Conservation (phyloP, 2,329 filamentous ascomycete species). For the Incumbomyces delicatus region DNA sequence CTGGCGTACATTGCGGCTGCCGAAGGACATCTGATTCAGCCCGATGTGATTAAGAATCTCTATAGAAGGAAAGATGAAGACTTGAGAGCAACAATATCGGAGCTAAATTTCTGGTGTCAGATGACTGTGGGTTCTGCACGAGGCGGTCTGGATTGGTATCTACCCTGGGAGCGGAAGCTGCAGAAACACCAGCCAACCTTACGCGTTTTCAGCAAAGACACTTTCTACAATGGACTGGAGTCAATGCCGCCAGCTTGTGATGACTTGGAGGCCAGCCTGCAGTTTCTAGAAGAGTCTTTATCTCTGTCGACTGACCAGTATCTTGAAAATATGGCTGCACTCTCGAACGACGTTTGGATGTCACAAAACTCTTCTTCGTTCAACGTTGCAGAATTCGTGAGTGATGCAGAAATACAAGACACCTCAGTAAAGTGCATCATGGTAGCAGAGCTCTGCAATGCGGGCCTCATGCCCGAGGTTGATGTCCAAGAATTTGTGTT, state of each 20-base stretch:
- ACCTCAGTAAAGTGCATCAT: constrained; percentile 2
- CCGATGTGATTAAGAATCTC: constrained; percentile 57
- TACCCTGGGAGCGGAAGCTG: constrained; percentile 60
- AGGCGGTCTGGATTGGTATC: constrained; percentile 84
- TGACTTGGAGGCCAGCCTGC: constrained; percentile 11
- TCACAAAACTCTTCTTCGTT: neutral
- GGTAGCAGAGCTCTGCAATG: neutral
- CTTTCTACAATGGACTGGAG: constrained; percentile 71
- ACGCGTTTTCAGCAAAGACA: constrained; percentile 70
- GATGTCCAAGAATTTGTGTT: neutral
- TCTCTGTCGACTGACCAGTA: constrained; percentile 2
- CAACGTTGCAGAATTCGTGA: constrained; percentile 7
- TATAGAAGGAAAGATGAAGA: constrained; percentile 62
- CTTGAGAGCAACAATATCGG: constrained; percentile 68
- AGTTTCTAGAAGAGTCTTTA: constrained; percentile 11
- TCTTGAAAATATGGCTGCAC: neutral
- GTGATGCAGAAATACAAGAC: constrained; percentile 14
- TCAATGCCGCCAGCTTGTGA: constrained; percentile 29
- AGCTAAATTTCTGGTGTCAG: constrained; percentile 95
- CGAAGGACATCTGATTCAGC: constrained; percentile 71
- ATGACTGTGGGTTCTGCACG: constrained; percentile 85
- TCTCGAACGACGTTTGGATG: neutral
- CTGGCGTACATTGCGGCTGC: constrained; percentile 73
- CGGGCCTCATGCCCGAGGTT: neutral
- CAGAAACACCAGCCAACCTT: constrained; percentile 55